Evolutionary conservation across 352 stramenopile genomes (phyloP).

Genomic region (Pilasporangium apinafurcum): DNA sequence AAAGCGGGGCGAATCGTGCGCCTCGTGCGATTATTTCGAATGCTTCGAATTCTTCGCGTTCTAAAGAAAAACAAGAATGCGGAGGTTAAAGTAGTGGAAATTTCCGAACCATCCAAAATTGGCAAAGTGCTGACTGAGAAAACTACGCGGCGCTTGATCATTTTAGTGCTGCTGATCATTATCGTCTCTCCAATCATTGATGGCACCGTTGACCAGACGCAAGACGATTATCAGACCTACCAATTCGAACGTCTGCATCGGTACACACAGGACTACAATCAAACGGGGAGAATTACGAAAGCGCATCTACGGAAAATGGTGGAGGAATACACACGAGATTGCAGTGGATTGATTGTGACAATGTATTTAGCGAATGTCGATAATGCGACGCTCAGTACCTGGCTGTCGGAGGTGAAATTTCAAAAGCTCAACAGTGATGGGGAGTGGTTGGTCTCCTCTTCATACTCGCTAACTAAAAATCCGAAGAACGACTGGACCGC

Average conservation of each 20-base stretch:
- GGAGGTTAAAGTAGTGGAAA: conserved; percentile 47
- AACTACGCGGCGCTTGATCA: conserved; percentile 89
- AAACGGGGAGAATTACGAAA: conserved; percentile 39
- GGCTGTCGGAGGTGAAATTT: conserved; percentile 56
- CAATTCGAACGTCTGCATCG: conserved; percentile 78
- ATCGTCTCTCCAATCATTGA: conserved; percentile 83
- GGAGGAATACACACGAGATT: conserved; percentile 69
- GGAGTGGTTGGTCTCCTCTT: conserved; percentile 33
- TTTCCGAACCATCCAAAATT: conserved; percentile 90
- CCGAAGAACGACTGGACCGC: conserved; percentile 71
- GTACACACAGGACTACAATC: conserved; percentile 81
- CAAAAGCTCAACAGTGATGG: conserved; percentile 36
- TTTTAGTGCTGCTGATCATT: conserved; percentile 87
- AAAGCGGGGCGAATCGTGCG: conserved; percentile 89
- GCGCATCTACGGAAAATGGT: conserved; percentile 45
- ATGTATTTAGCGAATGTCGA: conserved; percentile 55
- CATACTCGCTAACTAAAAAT: conserved; percentile 39
- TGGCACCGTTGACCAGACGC: conserved; percentile 52
- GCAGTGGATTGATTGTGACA: conserved; percentile 56
- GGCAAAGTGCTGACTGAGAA: conserved; percentile 93
- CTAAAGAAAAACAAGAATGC: conserved; percentile 74
- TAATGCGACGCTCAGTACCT: conserved; percentile 26
- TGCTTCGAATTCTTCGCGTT: conserved; percentile 84
- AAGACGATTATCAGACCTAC: conserved; percentile 71
- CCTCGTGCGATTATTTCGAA: conserved; percentile 87